phyloP scores from a whole-genome alignment of 192 early-diverging fungal genomes.

The Dispira simplex region DNA sequence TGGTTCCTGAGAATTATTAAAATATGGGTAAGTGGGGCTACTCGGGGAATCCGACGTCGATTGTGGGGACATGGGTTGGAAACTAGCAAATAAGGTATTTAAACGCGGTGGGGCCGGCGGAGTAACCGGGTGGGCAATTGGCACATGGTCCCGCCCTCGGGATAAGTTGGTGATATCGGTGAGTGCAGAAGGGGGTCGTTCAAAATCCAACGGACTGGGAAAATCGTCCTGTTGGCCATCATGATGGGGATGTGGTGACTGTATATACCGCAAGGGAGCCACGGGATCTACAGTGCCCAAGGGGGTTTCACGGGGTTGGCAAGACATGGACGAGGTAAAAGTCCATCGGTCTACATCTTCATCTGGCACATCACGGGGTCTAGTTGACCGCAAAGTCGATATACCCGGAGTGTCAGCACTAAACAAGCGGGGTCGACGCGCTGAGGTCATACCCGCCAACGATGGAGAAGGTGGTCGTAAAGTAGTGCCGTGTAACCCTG shows the following conservation, averaged over 20 bases:
- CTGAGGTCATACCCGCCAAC: neutral
- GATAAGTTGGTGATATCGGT: neutral
- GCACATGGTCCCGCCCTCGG: neutral
- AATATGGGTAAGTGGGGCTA: neutral
- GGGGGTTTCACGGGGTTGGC: neutral
- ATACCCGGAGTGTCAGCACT: no score
- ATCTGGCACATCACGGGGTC: neutral
- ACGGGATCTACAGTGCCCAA: neutral
- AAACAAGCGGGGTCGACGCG: neutral
- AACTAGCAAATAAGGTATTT: slow-evolving; percentile 9
- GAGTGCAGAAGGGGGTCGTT: neutral
- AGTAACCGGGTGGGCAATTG: slow-evolving; percentile 7
- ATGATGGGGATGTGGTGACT: neutral
- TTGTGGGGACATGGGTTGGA: slow-evolving; percentile 1
- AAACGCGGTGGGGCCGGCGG: slow-evolving; percentile 6
- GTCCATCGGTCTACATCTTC: slow-evolving; percentile 1
- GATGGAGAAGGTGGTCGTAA: neutral
- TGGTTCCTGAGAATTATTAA: neutral
- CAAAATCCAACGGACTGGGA: no score
- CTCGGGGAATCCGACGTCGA: neutral
- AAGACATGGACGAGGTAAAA: neutral
- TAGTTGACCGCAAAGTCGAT: neutral
- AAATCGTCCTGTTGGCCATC: neutral
- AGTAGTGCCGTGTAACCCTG: neutral
- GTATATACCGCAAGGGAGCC: neutral